Base-by-base conservation (phyloP, 225 moss, liverwort and hornwort species). In the Physcomitrellopsis africana region DNA sequence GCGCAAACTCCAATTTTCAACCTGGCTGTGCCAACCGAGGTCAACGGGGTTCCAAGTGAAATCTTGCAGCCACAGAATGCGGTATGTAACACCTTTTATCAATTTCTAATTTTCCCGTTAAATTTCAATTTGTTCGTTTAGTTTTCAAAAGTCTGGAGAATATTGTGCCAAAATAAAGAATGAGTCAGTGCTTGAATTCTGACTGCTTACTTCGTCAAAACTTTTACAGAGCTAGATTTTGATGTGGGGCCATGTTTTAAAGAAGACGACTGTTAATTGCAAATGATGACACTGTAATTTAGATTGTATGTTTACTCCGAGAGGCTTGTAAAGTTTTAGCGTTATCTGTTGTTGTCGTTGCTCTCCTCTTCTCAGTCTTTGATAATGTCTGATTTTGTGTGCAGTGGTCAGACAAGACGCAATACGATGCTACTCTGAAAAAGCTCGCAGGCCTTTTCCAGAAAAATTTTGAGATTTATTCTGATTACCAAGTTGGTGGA, bases 31-130 rank as follows among this genome's bases (percentile, higher is more conserved):
- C 96, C 96, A 10, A 80, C 49, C 4, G 63, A 79, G 76, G 94
- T 97, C 14, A 84, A 83, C 48, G 94, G 94, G 0, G 91, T 97
- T 49, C 94, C 96, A 3, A 72, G 89, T 10, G 94, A 91, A 45
- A 85, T 75, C 46, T 68, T 97, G 78, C 94, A 86, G 69, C 96
- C 96, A 42, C 91, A 97, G 81, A 94, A 94, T 74, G 88, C 92
- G 85, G 96, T 96, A 84, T 46, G 92, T 37, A 46, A 23, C 11
- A 24, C 10, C 0, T 8, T 3, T 7, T 0, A 16, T 10, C n/a
- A 0, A 0, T 32, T 0, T 5, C 11, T 12, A 42, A 3, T 7
- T 26, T 24, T 18, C 9, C 41, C 19, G 5, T 45, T 13, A 0
- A 37, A 60, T 20, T 9, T 12, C 29, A 37, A 44, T 17, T 45